A percentile compares a stretch with the other conserved stretches of the same genome.
Conservation (phyloP, 148 eudicot species). For the Heliosperma pusillum region DNA sequence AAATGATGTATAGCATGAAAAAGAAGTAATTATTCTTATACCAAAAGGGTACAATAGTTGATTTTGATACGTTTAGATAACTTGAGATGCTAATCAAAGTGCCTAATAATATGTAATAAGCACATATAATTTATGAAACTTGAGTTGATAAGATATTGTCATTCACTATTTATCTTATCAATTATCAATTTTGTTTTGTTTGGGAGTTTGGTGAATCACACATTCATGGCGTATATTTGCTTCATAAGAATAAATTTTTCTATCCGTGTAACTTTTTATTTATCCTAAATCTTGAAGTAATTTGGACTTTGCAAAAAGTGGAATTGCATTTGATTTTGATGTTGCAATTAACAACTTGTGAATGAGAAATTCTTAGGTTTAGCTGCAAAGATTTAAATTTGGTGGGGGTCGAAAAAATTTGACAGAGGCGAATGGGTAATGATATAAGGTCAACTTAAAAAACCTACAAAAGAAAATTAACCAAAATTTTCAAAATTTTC, state of each 20-base stretch:
- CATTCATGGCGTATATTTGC: background rate
- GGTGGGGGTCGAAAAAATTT: too few species aligned
- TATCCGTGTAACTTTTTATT: background rate
- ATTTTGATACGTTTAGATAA: constrained; percentile 15
- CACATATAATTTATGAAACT: background rate
- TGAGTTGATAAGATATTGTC: background rate
- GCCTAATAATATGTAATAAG: constrained; percentile 6
- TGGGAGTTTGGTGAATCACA: background rate
- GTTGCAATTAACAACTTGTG: background rate
- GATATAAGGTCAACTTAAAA: too few species aligned
- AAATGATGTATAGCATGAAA: background rate
- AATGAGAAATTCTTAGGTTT: background rate
- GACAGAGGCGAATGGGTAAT: too few species aligned
- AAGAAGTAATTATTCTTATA: constrained; percentile 8
- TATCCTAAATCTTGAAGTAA: background rate
- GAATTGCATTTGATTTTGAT: background rate
- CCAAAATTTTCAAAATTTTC: too few species aligned
- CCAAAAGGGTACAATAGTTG: background rate
- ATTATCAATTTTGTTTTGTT: background rate
- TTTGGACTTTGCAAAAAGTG: background rate
- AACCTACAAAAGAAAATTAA: too few species aligned
- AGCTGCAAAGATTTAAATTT: too few species aligned
- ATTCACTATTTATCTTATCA: constrained; percentile 4
- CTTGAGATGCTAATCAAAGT: constrained; percentile 10
- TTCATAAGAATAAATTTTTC: background rate